These are phyloP conservation scores for Mycena polygramma DNA, from an alignment of 768 basidiomycete species.

Conservation along the genomic window DNA sequence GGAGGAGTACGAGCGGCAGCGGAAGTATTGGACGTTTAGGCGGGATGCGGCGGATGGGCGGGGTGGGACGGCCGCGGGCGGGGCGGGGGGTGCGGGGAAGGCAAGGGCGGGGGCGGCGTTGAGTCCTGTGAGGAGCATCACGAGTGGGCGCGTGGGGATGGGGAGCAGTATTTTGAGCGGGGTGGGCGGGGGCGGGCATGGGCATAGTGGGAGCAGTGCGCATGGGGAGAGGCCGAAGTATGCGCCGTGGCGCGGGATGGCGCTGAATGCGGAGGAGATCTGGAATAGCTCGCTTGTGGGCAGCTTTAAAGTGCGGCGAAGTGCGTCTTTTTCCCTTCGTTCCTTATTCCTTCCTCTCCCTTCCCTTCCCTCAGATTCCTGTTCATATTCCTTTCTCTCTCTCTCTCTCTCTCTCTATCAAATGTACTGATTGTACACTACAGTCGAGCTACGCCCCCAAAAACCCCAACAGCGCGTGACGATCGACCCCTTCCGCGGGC, in stretches of 20 bases:
- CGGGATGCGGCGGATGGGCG: conserved; percentile 61
- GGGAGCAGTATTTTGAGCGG: conserved; percentile 23
- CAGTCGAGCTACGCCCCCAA: conserved; percentile 66
- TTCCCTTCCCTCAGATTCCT: too few species aligned
- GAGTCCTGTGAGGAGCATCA: conserved; percentile 47
- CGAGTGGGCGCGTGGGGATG: conserved; percentile 39
- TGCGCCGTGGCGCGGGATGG: conserved; percentile 62
- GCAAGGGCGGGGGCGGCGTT: conserved; percentile 37
- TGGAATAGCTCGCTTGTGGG: conserved; percentile 78
- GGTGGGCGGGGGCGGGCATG: conserved; percentile 37
- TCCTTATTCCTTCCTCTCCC: neutral
- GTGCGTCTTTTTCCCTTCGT: conserved; percentile 43
- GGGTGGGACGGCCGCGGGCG: conserved; percentile 7
- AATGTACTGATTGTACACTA: neutral
- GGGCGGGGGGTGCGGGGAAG: conserved; percentile 21
- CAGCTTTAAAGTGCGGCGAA: conserved; percentile 70
- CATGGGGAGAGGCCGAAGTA: conserved; percentile 42
- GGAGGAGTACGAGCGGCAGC: conserved; percentile 56
- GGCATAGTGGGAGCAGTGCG: conserved; percentile 33
- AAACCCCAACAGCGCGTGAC: conserved; percentile 78
- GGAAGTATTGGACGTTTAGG: conserved; percentile 71
- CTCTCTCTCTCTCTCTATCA: neutral
- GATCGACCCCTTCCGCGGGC: conserved; percentile 67
- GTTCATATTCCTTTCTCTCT: too few species aligned
- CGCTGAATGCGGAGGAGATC: conserved; percentile 67